These are phyloP conservation scores for Penicillium argentinense DNA, from an alignment of 495 filamentous ascomycete species.

Conservation along the genomic window DNA sequence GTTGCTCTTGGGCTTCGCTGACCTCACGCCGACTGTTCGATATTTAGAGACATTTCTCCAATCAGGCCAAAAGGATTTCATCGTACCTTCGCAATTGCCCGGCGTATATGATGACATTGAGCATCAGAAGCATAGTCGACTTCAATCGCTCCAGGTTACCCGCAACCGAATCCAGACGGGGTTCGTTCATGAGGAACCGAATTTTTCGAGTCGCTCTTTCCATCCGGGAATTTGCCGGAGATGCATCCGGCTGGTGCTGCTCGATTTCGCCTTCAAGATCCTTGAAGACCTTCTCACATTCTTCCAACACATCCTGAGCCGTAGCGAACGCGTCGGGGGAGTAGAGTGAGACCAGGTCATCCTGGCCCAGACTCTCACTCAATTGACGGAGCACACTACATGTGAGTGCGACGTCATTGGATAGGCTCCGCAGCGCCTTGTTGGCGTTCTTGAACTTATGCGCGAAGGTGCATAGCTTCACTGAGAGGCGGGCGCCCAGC, in stretches of 20 bases:
- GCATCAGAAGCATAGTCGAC: slow-evolving; percentile 4
- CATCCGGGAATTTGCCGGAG: neutral
- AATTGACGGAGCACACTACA: slow-evolving; percentile 6
- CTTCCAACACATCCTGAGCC: neutral
- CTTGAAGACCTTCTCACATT: slow-evolving; percentile 13
- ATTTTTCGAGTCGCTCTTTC: neutral
- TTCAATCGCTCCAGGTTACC: slow-evolving; percentile 1
- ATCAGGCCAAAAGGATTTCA: neutral
- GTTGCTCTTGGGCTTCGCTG: neutral
- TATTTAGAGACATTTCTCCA: neutral
- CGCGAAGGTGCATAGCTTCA: slow-evolving; percentile 34
- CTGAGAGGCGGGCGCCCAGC: slow-evolving; percentile 24
- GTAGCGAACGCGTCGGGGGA: slow-evolving; percentile 6
- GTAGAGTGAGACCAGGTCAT: slow-evolving; percentile 8
- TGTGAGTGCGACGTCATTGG: slow-evolving; percentile 35
- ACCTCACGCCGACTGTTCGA: neutral
- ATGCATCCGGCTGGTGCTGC: neutral
- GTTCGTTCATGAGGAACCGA: neutral
- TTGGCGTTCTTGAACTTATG: slow-evolving; percentile 29
- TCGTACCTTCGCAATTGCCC: neutral
- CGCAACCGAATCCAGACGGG: neutral
- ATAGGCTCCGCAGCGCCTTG: slow-evolving; percentile 22
- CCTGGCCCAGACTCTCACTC: neutral
- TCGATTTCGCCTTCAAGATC: slow-evolving; percentile 5
- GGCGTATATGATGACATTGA: slow-evolving; percentile 2